Conservation (phyloP, 768 basidiomycete genomes). For the Zangia roseola region DNA sequence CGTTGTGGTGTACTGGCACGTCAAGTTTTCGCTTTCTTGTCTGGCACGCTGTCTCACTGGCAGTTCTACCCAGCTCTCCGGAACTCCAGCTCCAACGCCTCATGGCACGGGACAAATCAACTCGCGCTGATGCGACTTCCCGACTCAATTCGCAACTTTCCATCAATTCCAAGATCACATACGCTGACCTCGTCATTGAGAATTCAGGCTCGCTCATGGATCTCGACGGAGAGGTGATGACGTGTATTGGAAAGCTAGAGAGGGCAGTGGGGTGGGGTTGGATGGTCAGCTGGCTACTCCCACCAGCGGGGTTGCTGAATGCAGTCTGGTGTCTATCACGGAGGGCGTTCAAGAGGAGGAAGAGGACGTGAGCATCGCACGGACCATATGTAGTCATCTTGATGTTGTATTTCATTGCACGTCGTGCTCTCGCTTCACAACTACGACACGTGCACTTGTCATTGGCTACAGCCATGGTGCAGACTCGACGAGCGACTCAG, state of each 20-base stretch:
- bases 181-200: constrained; percentile 85
- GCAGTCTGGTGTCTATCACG: constrained; percentile 41
- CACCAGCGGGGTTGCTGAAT: constrained; percentile 51
- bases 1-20: constrained; percentile 90
- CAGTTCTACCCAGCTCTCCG: constrained; percentile 53
- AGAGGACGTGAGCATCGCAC: constrained; percentile 1
- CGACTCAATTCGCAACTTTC: constrained; percentile 81
- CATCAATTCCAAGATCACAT: constrained; percentile 74
- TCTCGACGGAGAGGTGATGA: constrained; percentile 47
- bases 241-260: constrained; percentile 43
- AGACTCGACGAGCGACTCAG: constrained; percentile 21
- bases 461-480: constrained; percentile 16
- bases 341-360: constrained; percentile 30
- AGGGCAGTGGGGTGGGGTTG: constrained; percentile 55
- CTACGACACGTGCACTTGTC: background rate
- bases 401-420: background rate
- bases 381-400: background rate
- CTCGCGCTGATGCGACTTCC: constrained; percentile 63
- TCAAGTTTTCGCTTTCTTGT: constrained; percentile 2
- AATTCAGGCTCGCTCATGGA: constrained; percentile 79
- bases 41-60: background rate
- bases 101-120: constrained; percentile 68
- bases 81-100: constrained; percentile 84
- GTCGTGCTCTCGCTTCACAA: background rate
- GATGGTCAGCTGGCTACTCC: constrained; percentile 61